Conservation (phyloP, 225 moss, liverwort and hornwort genomes). For the Straminergon stramineum region DNA sequence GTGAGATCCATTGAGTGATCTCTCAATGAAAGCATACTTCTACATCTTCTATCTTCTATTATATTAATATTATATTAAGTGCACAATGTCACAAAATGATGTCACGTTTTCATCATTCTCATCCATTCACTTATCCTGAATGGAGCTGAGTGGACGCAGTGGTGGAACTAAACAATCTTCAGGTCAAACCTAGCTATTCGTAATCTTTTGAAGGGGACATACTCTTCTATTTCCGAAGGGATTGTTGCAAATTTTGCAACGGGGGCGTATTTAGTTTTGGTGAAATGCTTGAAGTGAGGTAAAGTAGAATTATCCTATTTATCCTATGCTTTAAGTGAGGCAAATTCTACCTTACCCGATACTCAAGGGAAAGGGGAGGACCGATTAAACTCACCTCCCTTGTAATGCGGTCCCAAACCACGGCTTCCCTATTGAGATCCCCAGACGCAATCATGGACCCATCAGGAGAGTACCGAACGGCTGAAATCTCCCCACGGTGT, state of each 20-base stretch:
- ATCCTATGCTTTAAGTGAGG: not conserved
- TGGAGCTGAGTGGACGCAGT: not conserved
- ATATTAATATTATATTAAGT: not conserved
- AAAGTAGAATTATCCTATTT: not conserved
- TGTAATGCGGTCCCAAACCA: conserved; percentile 71
- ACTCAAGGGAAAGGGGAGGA: not conserved
- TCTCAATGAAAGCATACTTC: not conserved
- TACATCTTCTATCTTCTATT: not conserved
- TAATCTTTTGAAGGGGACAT: not conserved
- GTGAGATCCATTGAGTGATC: not conserved
- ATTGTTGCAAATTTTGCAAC: not conserved
- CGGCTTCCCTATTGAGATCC: conserved; percentile 80
- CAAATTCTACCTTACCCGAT: not conserved
- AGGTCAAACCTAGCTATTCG: not conserved
- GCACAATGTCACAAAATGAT: not conserved
- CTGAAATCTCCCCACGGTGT: conserved; percentile 73
- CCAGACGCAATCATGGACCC: conserved; percentile 75
- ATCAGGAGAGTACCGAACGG: conserved; percentile 69
- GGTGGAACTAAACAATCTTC: not conserved
- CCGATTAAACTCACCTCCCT: conserved; percentile 29
- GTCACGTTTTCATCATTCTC: not conserved
- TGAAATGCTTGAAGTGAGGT: not conserved
- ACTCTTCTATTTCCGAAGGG: not conserved
- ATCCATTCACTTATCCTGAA: not conserved
- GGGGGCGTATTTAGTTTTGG: not conserved